Base-by-base conservation (phyloP, 176 grass and related monocot species). In the Oryza meyeriana region DNA sequence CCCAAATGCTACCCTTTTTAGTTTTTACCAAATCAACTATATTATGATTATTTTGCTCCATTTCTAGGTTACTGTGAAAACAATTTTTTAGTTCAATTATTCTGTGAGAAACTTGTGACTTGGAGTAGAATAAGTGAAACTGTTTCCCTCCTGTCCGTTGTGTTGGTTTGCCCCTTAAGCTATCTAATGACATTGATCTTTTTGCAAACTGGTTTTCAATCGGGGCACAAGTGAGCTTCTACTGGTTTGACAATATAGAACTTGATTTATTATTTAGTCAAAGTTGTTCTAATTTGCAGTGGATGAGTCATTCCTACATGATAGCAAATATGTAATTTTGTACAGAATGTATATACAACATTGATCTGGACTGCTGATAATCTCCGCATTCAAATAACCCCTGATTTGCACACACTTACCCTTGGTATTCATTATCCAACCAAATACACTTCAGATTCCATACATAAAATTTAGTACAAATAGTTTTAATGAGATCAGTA, bases 351-450 rank as follows among this genome's bases (percentile, higher is more conserved):
- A 14, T 69, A 36, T 26, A 6, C 31, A 57, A 69, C 7, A 55
- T 55, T 55, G 20, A 22, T 55, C 7, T 10, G 50, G n/a, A 69
- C 10, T 33, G 8, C 25, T 69, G 44, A 50, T 69, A 34, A 25
- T 80, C 5, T 58, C 10, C 45, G 8, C 45, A 34, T 80, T 69
- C n/a, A 20, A 59, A 40, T 47, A 59, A 55, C 22, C 12, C 45
- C 55, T 69, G 1, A 66, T 45, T 44, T 79, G 11, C 41, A 42
- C 42, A 8, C 44, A 58, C n/a, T 33, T 58, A 38, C 25, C 33
- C 78, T 70, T 70, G 24, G 32, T 69, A n/a, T 70, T 34, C 35
- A 18, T 58, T 50, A 29, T 59, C 33, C 68, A n/a, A 71, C 66
- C 33, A 61, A 42, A 70, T 70, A 55, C 57, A 20, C 24, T 59